Evolutionary conservation across 192 early-diverging fungal species (phyloP).

Genomic region (Entophlyctis helioformis): DNA sequence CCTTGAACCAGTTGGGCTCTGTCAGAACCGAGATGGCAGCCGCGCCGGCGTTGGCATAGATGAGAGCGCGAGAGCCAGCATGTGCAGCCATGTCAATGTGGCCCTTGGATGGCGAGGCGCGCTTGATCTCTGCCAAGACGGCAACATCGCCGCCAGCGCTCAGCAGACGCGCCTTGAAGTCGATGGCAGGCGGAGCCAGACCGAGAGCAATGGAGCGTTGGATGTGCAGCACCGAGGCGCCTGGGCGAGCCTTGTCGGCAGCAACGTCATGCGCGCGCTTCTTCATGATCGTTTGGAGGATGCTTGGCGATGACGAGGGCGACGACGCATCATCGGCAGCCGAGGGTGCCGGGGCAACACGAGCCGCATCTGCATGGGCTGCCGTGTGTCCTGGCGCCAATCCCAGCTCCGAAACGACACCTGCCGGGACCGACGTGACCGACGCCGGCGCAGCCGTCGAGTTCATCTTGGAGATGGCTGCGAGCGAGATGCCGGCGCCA

Average conservation of each 20-base stretch:
- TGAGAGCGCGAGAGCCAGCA: slow-evolving; percentile 75
- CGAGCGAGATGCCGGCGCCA: slow-evolving; percentile 20
- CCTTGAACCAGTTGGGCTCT: slow-evolving; percentile 99
- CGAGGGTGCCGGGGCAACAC: no score
- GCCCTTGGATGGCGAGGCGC: slow-evolving; percentile 91
- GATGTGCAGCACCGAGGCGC: slow-evolving; percentile 56
- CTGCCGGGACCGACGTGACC: not conserved
- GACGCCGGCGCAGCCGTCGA: slow-evolving; percentile 21
- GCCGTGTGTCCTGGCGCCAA: no score
- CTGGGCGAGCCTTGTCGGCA: slow-evolving; percentile 56
- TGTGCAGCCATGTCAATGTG: slow-evolving; percentile 72
- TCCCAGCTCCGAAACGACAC: no score
- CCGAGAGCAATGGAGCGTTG: slow-evolving; percentile 54
- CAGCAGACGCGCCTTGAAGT: slow-evolving; percentile 62
- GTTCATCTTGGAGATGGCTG: slow-evolving; percentile 36
- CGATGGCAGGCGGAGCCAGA: slow-evolving; percentile 62
- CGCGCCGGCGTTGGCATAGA: slow-evolving; percentile 82
- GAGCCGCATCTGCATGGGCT: no score
- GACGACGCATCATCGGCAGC: no score
- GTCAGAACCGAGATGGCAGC: slow-evolving; percentile 94
- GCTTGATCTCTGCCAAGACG: slow-evolving; percentile 95
- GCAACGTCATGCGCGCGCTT: slow-evolving; percentile 74
- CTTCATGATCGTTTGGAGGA: slow-evolving; percentile 70
- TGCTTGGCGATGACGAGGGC: slow-evolving; percentile 13
- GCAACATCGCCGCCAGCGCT: slow-evolving; percentile 50